These are phyloP conservation scores for Exsudoporus frostii DNA, from an alignment of 768 basidiomycete species.

Conservation along the genomic window DNA sequence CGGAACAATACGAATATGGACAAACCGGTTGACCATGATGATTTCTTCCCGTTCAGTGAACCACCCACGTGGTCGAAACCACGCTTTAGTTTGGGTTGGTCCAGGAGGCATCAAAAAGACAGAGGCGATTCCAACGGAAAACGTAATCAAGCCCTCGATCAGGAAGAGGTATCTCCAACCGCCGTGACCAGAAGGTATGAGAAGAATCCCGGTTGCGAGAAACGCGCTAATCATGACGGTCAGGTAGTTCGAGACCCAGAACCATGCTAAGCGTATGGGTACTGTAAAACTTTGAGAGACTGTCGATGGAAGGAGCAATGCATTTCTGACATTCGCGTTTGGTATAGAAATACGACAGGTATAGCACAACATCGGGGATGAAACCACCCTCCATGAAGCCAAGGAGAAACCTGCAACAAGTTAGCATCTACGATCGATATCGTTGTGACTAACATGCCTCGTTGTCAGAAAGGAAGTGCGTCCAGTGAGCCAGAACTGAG, in stretches of 20 bases:
- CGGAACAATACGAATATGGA: not conserved
- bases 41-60: conserved; percentile 57
- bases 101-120: conserved; percentile 58
- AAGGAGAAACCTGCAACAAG: conserved; percentile 40
- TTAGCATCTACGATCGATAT: not conserved
- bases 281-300: not conserved
- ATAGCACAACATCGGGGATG: conserved; percentile 45
- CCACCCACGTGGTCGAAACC: conserved; percentile 59
- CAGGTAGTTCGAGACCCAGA: conserved; percentile 61
- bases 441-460: conserved; percentile 29
- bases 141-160: conserved; percentile 42
- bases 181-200: conserved; percentile 27
- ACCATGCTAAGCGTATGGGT: conserved; percentile 53
- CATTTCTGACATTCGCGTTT: not conserved
- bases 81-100: conserved; percentile 52
- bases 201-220: conserved; percentile 58
- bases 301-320: not conserved
- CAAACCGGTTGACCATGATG: conserved; percentile 50
- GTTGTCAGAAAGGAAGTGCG: conserved; percentile 53
- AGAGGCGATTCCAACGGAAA: conserved; percentile 47
- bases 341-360: conserved; percentile 1
- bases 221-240: conserved; percentile 57
- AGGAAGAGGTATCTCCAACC: conserved; percentile 33
- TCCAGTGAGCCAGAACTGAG: conserved; percentile 58
- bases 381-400: conserved; percentile 65